Percentiles rank a stretch among this genome's conserved stretches.
Evolutionary conservation across 2,329 filamentous ascomycete genomes (phyloP).

Genomic region (Colletotrichum neosansevieriae): DNA sequence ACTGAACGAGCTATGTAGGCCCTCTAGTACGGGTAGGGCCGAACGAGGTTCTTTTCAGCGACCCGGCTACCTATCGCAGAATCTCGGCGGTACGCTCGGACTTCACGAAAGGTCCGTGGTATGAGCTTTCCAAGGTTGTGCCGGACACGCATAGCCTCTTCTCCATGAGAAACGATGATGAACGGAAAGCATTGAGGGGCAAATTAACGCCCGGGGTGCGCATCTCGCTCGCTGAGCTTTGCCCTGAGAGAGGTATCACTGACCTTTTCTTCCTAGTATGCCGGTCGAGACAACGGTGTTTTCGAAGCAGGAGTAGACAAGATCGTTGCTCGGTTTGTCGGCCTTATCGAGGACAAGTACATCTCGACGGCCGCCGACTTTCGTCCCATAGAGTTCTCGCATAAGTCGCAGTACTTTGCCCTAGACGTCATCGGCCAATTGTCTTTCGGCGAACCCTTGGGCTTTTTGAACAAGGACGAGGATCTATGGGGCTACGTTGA

Average conservation of each 20-base stretch:
- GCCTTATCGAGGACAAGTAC: conserved; percentile 34
- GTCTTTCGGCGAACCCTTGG: conserved; percentile 45
- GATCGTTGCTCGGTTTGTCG: conserved; percentile 22
- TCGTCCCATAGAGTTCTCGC: conserved; percentile 35
- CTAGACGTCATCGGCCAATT: conserved; percentile 46
- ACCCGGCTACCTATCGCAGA: conserved; percentile 31
- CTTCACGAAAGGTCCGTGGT: conserved; percentile 40
- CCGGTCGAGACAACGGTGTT: conserved; percentile 34
- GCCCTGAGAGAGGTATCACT: not conserved
- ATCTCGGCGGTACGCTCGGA: conserved; percentile 34
- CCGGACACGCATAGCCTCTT: conserved; percentile 39
- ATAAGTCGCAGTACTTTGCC: conserved; percentile 38
- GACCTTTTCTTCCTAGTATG: conserved; percentile 4
- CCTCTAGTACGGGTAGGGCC: conserved; percentile 41
- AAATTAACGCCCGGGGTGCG: conserved; percentile 40
- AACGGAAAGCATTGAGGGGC: conserved; percentile 33
- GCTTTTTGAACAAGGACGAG: conserved; percentile 43
- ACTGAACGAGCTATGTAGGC: conserved; percentile 43
- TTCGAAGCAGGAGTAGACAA: conserved; percentile 29
- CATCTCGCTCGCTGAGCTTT: fast-evolving
- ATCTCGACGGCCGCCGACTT: conserved; percentile 14
- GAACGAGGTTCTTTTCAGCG: conserved; percentile 41
- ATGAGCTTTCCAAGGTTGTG: conserved; percentile 34
- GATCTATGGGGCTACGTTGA: conserved; percentile 44
- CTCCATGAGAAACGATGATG: conserved; percentile 39